Conservation (phyloP, 1,139 yeast species). For the Taiozyma onychis region DNA sequence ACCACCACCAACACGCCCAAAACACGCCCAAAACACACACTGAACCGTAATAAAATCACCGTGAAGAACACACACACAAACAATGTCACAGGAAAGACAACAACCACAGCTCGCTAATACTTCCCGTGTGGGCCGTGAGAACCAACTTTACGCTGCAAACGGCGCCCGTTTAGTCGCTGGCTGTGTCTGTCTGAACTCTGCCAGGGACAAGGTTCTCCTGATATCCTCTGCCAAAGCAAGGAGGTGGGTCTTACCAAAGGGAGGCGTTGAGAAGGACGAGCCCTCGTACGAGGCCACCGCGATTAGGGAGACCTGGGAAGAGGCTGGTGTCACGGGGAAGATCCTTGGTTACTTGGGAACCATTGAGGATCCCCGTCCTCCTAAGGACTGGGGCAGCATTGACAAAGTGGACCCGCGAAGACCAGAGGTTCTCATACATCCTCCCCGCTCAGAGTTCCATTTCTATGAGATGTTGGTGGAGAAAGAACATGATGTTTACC, state of each 20-base stretch:
- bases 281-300: conserved; percentile 40
- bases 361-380: conserved; percentile 65
- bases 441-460: conserved; percentile 76
- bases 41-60: too few relatives aligned
- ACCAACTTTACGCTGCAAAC: conserved; percentile 27
- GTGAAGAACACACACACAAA: too few relatives aligned
- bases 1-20: too few relatives aligned
- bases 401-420: conserved; percentile 20
- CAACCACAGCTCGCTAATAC: conserved; percentile 5
- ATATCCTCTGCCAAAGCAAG: conserved; percentile 62
- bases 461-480: conserved; percentile 70
- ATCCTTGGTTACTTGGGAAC: conserved; percentile 52
- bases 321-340: conserved; percentile 80
- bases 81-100: not conserved
- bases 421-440: conserved; percentile 25
- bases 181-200: conserved; percentile 62
- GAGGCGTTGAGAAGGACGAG: conserved; percentile 91
- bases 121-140: conserved; percentile 20
- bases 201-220: conserved; percentile 61
- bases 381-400: conserved; percentile 43
- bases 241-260: conserved; percentile 90
- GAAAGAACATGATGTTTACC: conserved; percentile 59
- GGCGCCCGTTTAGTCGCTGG: conserved; percentile 91
- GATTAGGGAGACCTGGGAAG: conserved; percentile 94
- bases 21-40: too few relatives aligned